phyloP scores from a whole-genome alignment of 2,329 filamentous ascomycete genomes.

The Tolypocladium cylindrosporum region DNA sequence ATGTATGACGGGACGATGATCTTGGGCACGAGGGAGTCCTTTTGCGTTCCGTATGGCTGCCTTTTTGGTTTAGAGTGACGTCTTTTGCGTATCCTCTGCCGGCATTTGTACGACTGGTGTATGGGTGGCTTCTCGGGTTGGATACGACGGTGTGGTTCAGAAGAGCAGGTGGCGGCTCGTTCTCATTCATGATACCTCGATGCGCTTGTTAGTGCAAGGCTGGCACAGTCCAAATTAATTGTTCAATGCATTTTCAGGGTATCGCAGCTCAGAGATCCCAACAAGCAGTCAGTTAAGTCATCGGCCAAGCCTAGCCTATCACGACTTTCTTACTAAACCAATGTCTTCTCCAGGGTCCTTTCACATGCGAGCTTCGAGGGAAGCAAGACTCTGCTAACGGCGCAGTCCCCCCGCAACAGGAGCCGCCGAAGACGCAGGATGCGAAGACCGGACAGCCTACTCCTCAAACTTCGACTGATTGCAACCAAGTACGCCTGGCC shows the following conservation, averaged over 20 bases:
- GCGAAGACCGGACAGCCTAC: too few species aligned
- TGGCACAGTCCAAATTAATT: constrained; percentile 9
- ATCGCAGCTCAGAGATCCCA: too few species aligned
- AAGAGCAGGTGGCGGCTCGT: constrained; percentile 10
- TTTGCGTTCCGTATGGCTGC: neutral
- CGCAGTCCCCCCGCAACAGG: too few species aligned
- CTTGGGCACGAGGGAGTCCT: neutral
- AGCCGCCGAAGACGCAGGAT: too few species aligned
- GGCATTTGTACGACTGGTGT: neutral
- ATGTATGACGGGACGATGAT: neutral
- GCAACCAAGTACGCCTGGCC: too few species aligned
- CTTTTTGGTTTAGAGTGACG: neutral
- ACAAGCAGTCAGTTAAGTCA: too few species aligned
- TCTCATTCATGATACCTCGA: constrained; percentile 22
- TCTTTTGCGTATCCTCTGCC: neutral
- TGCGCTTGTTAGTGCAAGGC: constrained; percentile 9
- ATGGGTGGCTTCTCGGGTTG: neutral
- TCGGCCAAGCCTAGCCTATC: too few species aligned
- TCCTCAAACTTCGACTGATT: too few species aligned
- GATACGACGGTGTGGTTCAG: neutral
- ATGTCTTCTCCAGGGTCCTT: too few species aligned
- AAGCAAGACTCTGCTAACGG: too few species aligned
- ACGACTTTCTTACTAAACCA: too few species aligned
- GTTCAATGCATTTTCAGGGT: constrained; percentile 3
- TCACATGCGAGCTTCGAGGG: too few species aligned